Evolutionary conservation across 768 basidiomycete species (phyloP), one percentile per base, ranked within the genome.

Genomic region (Phaeolepiota aurea): DNA sequence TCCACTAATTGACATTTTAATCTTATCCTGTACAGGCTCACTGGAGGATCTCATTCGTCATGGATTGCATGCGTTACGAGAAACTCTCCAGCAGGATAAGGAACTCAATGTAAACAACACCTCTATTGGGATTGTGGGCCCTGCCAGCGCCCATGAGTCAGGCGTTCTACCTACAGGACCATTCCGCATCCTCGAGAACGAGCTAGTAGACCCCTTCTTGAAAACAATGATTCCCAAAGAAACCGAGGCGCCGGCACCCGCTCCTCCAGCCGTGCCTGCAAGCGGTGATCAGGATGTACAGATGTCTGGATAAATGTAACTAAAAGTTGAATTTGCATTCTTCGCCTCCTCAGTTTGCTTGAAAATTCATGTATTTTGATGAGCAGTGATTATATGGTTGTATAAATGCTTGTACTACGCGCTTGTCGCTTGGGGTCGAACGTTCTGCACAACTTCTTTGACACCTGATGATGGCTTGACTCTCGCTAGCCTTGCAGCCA

Each of bases 21-120:
- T 33, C 10, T 21, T 30, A 23, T 32, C 33, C 25, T 31, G 12
- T 35, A 15, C 57, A 94, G 92, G 79, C 58, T 75, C 77, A 31
- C 69, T 97, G 38, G 87, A 93, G 57, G 82, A 91, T 30, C 73
- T 99, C 22, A 81, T 98, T 61, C 77, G 75, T 49, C 96, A 99
- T 55, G 96, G 96, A 12, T 74, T 99, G 28, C 87, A 92, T 44
- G 94, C 96, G 10, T 76, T 99, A 12, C 82, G 91, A 20, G 94
- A 98, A 59, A 98, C 96, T 2, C 77, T 99, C 25, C 96, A 98
- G 54, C 96, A 99, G 56, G 96, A 98, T 69, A 99, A 99, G 62
- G 91, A 88, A 54, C 80, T 98, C 42, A 92, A 82, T 13, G 67
- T 82, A 50, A 79, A 86, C 58, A 99, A 99, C 68, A 99, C 96